phyloP scores from a whole-genome alignment of 257 asterid species.

The Ehretia macrophylla region DNA sequence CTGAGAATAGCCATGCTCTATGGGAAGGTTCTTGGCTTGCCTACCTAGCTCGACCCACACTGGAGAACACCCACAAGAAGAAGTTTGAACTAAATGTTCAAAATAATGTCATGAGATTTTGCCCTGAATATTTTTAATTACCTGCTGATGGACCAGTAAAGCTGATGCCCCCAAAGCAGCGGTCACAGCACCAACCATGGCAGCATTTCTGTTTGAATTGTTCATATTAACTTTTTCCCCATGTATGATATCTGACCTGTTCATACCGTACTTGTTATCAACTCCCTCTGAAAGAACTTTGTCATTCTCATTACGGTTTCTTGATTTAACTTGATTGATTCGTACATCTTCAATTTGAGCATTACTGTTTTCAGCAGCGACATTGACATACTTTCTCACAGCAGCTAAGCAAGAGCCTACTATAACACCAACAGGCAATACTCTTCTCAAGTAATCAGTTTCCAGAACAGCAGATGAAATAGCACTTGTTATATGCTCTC shows the following conservation, averaged over 20 bases:
- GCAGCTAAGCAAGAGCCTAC: conserved; percentile 84
- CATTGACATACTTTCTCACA: conserved; percentile 58
- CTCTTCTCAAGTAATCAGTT: conserved; percentile 54
- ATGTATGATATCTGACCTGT: conserved; percentile 24
- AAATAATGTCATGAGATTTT: conserved; percentile 3
- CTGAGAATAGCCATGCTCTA: no score
- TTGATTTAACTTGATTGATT: conserved; percentile 27
- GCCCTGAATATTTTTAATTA: conserved; percentile 18
- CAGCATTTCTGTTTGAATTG: conserved; percentile 29
- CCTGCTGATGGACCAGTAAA: conserved; percentile 64
- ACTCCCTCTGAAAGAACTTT: conserved; percentile 12
- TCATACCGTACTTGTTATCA: conserved; percentile 15
- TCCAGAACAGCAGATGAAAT: conserved; percentile 66
- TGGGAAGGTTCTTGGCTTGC: no score
- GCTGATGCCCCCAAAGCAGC: conserved; percentile 99
- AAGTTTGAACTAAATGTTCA: conserved; percentile 1
- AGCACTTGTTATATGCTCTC: conserved; percentile 48
- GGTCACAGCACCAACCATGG: conserved; percentile 82
- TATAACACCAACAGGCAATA: conserved; percentile 81
- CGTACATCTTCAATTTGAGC: conserved; percentile 26
- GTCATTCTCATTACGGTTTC: conserved; percentile 27
- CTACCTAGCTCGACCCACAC: background rate
- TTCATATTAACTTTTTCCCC: conserved; percentile 30
- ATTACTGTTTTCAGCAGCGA: conserved; percentile 38
- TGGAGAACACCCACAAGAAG: background rate